Evolutionary conservation across 169 alveolate species (phyloP).

Genomic region (Plasmodium coatneyi): DNA sequence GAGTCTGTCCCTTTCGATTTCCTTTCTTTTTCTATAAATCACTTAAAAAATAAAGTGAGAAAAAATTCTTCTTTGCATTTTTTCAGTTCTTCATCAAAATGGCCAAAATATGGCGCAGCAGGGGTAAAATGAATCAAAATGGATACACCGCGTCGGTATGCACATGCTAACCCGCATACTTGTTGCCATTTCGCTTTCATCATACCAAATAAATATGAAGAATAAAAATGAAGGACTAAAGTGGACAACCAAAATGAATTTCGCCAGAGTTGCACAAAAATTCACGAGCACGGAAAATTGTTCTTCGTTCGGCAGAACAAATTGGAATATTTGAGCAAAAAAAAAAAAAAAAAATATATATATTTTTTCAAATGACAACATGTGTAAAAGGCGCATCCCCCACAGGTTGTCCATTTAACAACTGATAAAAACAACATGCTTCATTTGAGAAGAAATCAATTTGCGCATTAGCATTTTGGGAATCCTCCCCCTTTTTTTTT

Average conservation of each 20-base stretch:
- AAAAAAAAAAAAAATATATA: neutral
- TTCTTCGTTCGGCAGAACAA: neutral
- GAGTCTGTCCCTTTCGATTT: neutral
- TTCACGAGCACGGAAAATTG: neutral
- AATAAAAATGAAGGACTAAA: neutral
- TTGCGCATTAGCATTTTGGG: constrained; percentile 2
- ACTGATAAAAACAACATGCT: neutral
- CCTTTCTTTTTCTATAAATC: neutral
- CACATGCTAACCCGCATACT: neutral
- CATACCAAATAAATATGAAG: neutral
- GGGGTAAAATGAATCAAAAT: neutral
- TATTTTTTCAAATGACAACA: neutral
- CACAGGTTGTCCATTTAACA: neutral
- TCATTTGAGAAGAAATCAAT: neutral
- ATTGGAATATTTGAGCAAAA: neutral
- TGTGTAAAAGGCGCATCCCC: neutral
- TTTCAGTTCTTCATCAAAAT: neutral
- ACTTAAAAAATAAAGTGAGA: neutral
- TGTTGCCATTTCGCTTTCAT: neutral
- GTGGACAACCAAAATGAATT: neutral
- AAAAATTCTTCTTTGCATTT: neutral
- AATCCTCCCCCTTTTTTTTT: neutral
- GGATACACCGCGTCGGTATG: neutral
- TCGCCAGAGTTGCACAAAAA: neutral
- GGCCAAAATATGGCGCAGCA: neutral